Conservation (phyloP, 2,329 filamentous ascomycete species). For the Zalaria obscura region DNA sequence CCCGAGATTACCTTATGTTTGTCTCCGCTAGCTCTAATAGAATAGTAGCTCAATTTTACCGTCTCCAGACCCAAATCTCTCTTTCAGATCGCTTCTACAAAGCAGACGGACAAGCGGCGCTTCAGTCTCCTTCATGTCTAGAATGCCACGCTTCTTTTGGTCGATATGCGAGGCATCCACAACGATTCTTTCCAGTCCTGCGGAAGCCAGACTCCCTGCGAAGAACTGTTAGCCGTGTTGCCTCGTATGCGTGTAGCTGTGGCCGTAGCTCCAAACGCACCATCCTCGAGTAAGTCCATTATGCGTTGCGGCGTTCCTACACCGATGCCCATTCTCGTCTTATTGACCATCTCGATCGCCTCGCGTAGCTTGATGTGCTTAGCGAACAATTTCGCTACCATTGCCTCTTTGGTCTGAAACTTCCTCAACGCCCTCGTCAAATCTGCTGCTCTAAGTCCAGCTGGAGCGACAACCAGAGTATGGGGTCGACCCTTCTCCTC, state of each 20-base stretch:
- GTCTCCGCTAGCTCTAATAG: conserved; percentile 31
- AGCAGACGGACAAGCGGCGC: conserved; percentile 66
- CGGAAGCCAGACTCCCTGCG: conserved; percentile 50
- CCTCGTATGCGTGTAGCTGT: not conserved
- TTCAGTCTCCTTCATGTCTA: conserved; percentile 92
- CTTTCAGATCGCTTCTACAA: conserved; percentile 54
- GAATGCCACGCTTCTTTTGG: conserved; percentile 81
- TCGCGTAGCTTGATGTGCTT: conserved; percentile 96
- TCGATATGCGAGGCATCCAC: conserved; percentile 90
- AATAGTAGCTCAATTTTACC: conserved; percentile 47
- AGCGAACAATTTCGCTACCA: conserved; percentile 84
- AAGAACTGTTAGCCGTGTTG: conserved; percentile 16
- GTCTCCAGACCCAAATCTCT: conserved; percentile 43
- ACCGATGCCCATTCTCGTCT: conserved; percentile 60
- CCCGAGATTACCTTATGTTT: not conserved
- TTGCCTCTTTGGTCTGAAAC: conserved; percentile 64
- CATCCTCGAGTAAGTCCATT: conserved; percentile 68
- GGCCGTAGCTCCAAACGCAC: conserved; percentile 27
- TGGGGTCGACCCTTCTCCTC: conserved; percentile 52
- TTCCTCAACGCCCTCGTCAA: conserved; percentile 61
- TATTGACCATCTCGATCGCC: conserved; percentile 61
- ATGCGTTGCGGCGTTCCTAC: conserved; percentile 81
- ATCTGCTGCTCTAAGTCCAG: conserved; percentile 76
- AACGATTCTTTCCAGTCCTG: conserved; percentile 62
- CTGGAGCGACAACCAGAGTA: conserved; percentile 75